Evolutionary conservation across 1,284 basidiomycete species (phyloP), one percentile per base, ranked within the genome.

Genomic region (Inonotus hispidus): DNA sequence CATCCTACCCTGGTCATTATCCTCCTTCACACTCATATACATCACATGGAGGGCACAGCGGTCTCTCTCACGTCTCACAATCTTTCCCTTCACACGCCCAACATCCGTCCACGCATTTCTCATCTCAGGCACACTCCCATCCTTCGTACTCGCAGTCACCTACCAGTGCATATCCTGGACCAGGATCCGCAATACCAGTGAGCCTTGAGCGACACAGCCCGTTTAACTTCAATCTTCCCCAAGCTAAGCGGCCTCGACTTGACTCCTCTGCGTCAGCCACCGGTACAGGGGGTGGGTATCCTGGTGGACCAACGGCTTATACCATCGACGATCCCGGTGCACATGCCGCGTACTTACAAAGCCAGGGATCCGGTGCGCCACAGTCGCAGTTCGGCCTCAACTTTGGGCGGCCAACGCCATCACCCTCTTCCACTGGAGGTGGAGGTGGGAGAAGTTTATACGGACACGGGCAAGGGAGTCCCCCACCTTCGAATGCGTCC

Each of bases 291-390:
- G 52, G 37, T 13, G 53, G 50, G 13, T 54, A 47, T 35, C 53
- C 52, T 39, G 59, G 53, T 38, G 59, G 59, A 14, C 59, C 59
- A 27, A 35, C 39, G 27, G 53, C 53, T n/a, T 60, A 60, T 43
- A 60, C 59, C n/a, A 60, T 60, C 19, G 61, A 60, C 25, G 54
- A 60, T 41, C 56, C 56, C 10, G 27, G 45, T 46, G 61, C 52
- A 13, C 61, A 57, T 45, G 38, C 55, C 1, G 59, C 53, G 29
- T 60, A 60, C 23, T n/a, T 58, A 27, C 52, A 45, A 37, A 16
- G 27, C 37, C 27, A 57, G 23, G 47, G 47, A 27, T 47, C 57
- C 2, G 29, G 32, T 25, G 32, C 47, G 21, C 45, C 45, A n/a
- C 27, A 54, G 23, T 38, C 47, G 32, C 39, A 52, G 25, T 55